Conservation (phyloP, 2,329 filamentous ascomycete genomes). For the Lachnellula arida region DNA sequence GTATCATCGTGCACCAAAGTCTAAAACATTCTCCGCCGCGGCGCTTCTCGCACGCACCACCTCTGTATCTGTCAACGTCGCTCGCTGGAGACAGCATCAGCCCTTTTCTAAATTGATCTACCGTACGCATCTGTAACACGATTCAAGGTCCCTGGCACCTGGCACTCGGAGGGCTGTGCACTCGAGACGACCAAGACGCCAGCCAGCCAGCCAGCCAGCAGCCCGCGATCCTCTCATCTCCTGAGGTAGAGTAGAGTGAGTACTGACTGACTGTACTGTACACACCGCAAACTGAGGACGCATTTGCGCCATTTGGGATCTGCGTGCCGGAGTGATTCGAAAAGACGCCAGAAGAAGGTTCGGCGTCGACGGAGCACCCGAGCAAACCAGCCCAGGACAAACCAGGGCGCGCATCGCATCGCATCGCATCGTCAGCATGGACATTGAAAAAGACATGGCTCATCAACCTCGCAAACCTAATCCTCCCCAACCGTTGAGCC, state of each 20-base stretch:
- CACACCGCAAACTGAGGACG: too few species aligned
- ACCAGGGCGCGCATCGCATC: neutral
- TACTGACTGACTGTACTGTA: too few species aligned
- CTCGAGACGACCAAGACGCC: conserved; percentile 10
- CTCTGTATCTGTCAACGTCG: neutral
- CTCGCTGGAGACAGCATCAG: neutral
- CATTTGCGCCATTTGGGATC: too few species aligned
- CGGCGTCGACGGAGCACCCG: neutral
- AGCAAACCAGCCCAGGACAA: neutral
- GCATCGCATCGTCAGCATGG: conserved; percentile 16
- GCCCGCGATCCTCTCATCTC: too few species aligned
- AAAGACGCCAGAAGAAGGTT: neutral
- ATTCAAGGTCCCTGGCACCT: conserved; percentile 2
- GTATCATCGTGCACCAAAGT: neutral
- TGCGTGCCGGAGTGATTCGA: neutral
- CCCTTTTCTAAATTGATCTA: neutral
- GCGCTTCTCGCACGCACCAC: neutral
- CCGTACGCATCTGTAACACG: conserved; percentile 8
- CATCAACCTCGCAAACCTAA: conserved; percentile 29
- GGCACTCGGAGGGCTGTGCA: conserved; percentile 13
- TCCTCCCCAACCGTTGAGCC: conserved; percentile 29
- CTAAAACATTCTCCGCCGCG: neutral
- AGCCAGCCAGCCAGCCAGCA: conserved; percentile 2
- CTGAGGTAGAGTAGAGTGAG: too few species aligned
- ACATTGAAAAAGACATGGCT: conserved; percentile 18